Base-by-base conservation (phyloP, 1,284 basidiomycete species). In the Cryptococcus sp. region DNA sequence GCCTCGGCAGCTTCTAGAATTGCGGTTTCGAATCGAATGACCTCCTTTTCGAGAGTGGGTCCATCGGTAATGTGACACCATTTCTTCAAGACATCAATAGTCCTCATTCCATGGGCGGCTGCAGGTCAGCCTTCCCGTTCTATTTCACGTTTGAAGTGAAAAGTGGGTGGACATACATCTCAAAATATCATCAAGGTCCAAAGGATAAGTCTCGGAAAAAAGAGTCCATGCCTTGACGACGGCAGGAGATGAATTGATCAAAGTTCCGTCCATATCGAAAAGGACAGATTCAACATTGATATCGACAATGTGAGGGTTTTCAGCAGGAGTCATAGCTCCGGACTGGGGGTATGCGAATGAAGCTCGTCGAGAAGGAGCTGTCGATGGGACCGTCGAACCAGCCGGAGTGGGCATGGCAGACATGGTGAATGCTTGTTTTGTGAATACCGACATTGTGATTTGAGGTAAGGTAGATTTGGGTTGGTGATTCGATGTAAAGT, bases 271-370 rank as follows among this genome's bases (percentile, higher is more conserved):
- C 70, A 73, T 72, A 59, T 75, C 73, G 55, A 76, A 75, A 18
- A 75, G 63, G 43, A 72, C 67, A 25, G 66, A 66, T 55, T 74
- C 74, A 62, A 77, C 70, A 55, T 73, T 69, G 64, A 76, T 74
- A 46, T 69, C 66, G 53, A 74, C 70, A 52, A 74, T 67, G 59
- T 74, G 67, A 79, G 81, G 68, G 85, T 86, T 88, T 24, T 92
- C 76, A 2, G 85, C 85, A 1, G 82, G 79, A 9, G 88, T 85
- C 52, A 82, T 83, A 86, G 90, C 91, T 11, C 64, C 62, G 16
- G 60, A 54, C 1, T 64, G 49, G 25, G 61, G 48, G 36, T 48
- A 52, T 36, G 66, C 63, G 53, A 70, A 67, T 4, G 70, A 70
- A 22, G 56, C 52, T 50, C 67, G 62, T 49, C 67, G 62, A 22